Evolutionary conservation across 83 land plant genomes (phyloP).

Genomic region (Isoetes engelmannii): DNA sequence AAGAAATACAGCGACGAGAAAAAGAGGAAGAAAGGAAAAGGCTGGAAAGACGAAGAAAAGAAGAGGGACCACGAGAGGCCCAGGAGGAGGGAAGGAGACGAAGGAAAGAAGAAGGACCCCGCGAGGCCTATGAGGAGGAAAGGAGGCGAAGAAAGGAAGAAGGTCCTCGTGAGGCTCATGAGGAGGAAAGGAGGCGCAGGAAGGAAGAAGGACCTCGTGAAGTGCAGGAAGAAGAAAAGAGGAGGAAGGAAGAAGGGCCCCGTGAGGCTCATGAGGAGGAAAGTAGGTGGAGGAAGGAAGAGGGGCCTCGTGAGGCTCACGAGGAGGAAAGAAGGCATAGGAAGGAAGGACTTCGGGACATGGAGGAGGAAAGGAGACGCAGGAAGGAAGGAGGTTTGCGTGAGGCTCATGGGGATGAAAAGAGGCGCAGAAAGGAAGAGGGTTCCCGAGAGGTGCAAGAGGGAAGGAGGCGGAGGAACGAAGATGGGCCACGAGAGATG

Average conservation of each 20-base stretch:
- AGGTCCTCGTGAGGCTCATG: too few species aligned
- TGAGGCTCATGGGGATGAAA: not conserved
- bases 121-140: constrained; percentile 13
- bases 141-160: too few species aligned
- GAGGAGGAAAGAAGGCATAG: constrained; percentile 3
- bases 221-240: not conserved
- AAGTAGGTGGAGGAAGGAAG: constrained; percentile 5
- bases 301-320: constrained; percentile 6
- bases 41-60: constrained; percentile 1
- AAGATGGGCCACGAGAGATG: constrained; percentile 7
- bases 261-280: constrained; percentile 13
- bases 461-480: not conserved
- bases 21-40: not conserved
- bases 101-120: constrained; percentile 1
- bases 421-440: not conserved
- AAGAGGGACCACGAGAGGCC: constrained; percentile 9
- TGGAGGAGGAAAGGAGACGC: not conserved
- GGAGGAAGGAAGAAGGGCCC: constrained; percentile 6
- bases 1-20: not conserved
- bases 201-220: too few species aligned
- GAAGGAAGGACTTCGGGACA: not conserved
- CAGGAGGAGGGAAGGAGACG: constrained; percentile 15
- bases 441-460: not conserved
- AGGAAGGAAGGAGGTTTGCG: too few species aligned
- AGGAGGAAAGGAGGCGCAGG: too few species aligned